Base-by-base conservation (phyloP, 495 filamentous ascomycete genomes). In the Daldinia vernicosa region DNA sequence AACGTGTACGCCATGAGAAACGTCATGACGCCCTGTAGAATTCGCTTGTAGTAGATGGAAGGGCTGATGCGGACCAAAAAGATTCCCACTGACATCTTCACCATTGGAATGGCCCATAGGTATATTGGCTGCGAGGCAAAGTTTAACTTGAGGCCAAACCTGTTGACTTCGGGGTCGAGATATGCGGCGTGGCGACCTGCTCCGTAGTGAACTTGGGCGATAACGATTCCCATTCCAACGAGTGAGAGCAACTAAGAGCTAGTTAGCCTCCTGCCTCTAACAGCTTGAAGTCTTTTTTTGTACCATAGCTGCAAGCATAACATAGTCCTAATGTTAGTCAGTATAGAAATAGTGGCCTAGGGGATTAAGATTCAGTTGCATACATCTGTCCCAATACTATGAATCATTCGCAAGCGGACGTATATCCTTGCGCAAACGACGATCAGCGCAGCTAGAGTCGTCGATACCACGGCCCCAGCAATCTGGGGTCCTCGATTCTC, bases 351-450 rank as follows among this genome's bases (percentile, higher is more conserved):
- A 37, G 7, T 33, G 4, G 24, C 8, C 9, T n/a, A 40, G 12
- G 5, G 30, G n/a, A 28, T 17, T 1, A 19, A 14, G 0, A 8
- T 66, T 58, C 67, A 78, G 58, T 82, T 28, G 11, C 70, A 56
- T 71, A 78, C 86, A 77, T 88, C 86, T 26, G 71, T 55, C 2
- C 85, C 85, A 5, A 85, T 51, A 40, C 79, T 84, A 19, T 78
- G 80, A 27, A 84, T 65, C 60, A 87, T 76, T 22, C 69, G 68
- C 6, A 75, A 37, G 8, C 85, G 83, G 47, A 86, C 85, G 45
- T 79, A 87, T 27, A 87, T 76, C 51, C 86, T 79, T 19, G 54
- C 45, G n/a, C 27, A 50, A 37, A 67, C 58, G 0, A 57, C 56
- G 35, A 78, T 30, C 24, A 80, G 70, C 0, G 75, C 71, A 14